These are phyloP conservation scores for Colletotrichum eleusines DNA, from an alignment of 2,329 filamentous ascomycete species.

Conservation along the genomic window DNA sequence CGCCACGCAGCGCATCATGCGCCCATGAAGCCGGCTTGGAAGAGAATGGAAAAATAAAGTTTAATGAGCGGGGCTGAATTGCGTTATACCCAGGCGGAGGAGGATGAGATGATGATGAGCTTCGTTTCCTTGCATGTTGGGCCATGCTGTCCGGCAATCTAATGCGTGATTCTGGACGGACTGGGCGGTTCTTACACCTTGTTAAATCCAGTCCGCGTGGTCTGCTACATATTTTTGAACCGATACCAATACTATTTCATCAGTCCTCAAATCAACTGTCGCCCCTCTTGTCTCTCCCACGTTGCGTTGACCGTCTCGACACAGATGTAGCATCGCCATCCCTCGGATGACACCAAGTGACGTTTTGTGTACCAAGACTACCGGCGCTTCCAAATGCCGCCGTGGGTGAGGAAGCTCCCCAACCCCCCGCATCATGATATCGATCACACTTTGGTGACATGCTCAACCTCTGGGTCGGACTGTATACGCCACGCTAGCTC, in stretches of 20 bases:
- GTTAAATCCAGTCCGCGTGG: background rate
- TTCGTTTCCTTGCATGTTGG: slow-evolving; percentile 15
- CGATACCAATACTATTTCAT: slow-evolving; percentile 7
- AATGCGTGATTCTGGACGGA: background rate
- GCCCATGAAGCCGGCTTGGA: no score
- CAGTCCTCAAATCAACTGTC: background rate
- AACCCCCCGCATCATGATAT: background rate
- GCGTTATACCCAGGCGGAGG: slow-evolving; percentile 35
- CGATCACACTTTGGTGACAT: background rate
- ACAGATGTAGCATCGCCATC: background rate
- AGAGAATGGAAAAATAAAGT: background rate
- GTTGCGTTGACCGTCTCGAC: no score
- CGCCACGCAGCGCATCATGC: background rate
- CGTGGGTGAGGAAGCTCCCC: background rate
- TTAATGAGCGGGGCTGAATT: background rate
- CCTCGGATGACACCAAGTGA: no score
- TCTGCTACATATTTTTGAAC: background rate
- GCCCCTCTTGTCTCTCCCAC: no score
- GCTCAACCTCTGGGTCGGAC: no score
- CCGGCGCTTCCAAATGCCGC: slow-evolving; percentile 28
- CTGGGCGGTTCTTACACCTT: background rate
- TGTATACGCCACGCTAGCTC: background rate
- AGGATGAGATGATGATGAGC: slow-evolving; percentile 21
- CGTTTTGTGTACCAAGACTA: slow-evolving; percentile 14
- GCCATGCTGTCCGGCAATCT: background rate